Evolutionary conservation across 495 filamentous ascomycete genomes (phyloP).

Genomic region (Daldinia bambusicola): DNA sequence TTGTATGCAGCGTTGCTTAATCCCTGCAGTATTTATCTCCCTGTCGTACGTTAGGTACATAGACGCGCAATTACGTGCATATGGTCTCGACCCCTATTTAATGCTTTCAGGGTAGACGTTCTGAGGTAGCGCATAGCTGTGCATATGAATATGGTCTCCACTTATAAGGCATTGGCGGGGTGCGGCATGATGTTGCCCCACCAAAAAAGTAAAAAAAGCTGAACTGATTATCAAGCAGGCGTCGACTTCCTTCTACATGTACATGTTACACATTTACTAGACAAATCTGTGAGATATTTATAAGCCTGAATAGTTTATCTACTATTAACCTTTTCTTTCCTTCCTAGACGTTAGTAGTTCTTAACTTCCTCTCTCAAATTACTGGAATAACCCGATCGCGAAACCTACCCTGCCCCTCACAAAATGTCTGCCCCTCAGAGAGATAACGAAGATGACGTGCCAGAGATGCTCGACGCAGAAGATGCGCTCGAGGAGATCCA

Average conservation of each 20-base stretch:
- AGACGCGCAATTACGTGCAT: neutral
- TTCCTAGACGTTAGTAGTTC: too few species aligned
- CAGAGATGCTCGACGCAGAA: slow-evolving; percentile 72
- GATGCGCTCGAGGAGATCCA: slow-evolving; percentile 75
- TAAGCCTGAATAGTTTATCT: neutral
- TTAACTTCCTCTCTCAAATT: neutral
- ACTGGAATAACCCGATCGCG: neutral
- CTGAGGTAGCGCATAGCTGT: neutral
- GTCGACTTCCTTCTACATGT: slow-evolving; percentile 21
- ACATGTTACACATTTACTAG: slow-evolving; percentile 10
- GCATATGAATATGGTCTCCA: slow-evolving; percentile 4
- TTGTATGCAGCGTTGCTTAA: neutral
- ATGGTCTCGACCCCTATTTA: slow-evolving; percentile 1
- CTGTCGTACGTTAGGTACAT: neutral
- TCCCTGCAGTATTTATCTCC: neutral
- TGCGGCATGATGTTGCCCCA: slow-evolving; percentile 38
- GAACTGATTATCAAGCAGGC: slow-evolving; percentile 43
- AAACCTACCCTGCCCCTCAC: slow-evolving; percentile 21
- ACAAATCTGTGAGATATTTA: slow-evolving; percentile 1
- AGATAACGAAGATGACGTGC: slow-evolving; percentile 59
- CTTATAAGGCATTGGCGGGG: slow-evolving; percentile 41
- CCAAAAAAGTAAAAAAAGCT: slow-evolving; percentile 39
- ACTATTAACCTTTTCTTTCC: neutral
- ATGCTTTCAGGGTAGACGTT: neutral
- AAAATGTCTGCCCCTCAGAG: slow-evolving; percentile 53